Base-by-base conservation (phyloP, 768 basidiomycete genomes). In the Suillus decipiens region DNA sequence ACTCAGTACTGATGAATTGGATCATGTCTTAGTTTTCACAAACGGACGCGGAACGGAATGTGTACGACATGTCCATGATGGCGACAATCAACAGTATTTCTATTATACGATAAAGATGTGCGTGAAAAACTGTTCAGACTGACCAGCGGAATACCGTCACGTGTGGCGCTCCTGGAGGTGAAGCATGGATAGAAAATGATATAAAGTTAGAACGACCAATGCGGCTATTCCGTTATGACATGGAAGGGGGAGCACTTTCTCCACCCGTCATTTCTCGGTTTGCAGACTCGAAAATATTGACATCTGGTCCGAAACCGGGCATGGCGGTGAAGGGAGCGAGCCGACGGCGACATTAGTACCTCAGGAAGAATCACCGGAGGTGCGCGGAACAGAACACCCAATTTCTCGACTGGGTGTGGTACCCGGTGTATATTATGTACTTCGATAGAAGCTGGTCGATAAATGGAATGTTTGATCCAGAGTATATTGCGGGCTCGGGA, bases 21-120 rank as follows among this genome's bases (percentile, higher is more conserved):
- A 72, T 81, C 43, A 68, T 77, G 19, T 81, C 81, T 6, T 56
- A 71, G 36, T 82, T 84, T 66, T 74, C 78, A 9, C 84, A 82
- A 7, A 81, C 79, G 0, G 19, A 37, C 4, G 72, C 72, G 41
- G 82, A 82, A 57, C 74, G 67, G 2, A 74, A 73, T n/a, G 69
- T 76, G 0, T 77, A 72, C 41, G 75, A 80, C 7, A 75, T 80
- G 39, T 69, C 77, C 53, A 75, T 80, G 71, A 81, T 84, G 79
- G 73, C 78, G 5, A 77, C 75, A 19, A 64, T 80, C 68, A 78
- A 62, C 60, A 73, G n/a, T 81, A 77, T 62, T 81, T 82, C 68
- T 34, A 68, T 7, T 80, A 77, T 64, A 70, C 66, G 37, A 56
- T 63, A 39, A 28, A 48, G 24, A 28, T 8, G 24, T 8, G 24